Base-by-base conservation (phyloP, 108 stramenopile species). In the Mediolabrus comicus region DNA sequence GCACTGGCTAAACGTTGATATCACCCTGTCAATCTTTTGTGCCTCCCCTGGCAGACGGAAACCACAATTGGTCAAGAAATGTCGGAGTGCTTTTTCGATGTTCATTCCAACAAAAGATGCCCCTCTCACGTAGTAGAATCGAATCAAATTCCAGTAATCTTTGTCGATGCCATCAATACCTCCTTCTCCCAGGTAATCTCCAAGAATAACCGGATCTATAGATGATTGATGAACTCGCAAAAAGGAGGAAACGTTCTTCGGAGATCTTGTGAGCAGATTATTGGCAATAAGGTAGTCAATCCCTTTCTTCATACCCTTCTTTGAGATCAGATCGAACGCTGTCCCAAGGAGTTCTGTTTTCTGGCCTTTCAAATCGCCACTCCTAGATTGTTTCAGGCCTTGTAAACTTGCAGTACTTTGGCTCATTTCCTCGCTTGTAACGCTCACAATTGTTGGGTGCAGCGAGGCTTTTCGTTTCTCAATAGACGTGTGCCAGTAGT, bases 41-140 rank as follows among this genome's bases (percentile, higher is more conserved):
- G 98, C 97, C 77, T 99, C 98, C 14, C 98, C 98, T 24, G 98
- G 98, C 30, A 98, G 69, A 11, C 91, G 92, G 63, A 98, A 97
- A 25, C 96, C 96, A 34, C 95, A 82, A 72, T 86, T 81, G 13
- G 98, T 97, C 25, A 98, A 82, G 35, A 95, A 92, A 51, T 90
- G 85, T 14, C 97, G 86, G 17, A 98, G 65, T 83, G 85, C 95
- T 71, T 95, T 83, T 68, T 97, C 96, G 17, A 98, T 83, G 34
- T 87, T 90, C 95, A 97, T 96, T 7, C 93, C 96, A 27, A 93
- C 93, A 80, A 98, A 98, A n/a, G 88, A 91, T 16, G 90, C 90
- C 0, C 95, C 96, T 57, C 96, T 81, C 24, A 91, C 80, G 65
- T 75, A 96, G 60, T 81, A 68, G 71, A 88, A 94, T 8, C 96